Percentiles rank a stretch among this genome's conserved stretches.
Evolutionary conservation across 139 green algal species (phyloP).

Genomic region (Chlorokybus atmophyticus): DNA sequence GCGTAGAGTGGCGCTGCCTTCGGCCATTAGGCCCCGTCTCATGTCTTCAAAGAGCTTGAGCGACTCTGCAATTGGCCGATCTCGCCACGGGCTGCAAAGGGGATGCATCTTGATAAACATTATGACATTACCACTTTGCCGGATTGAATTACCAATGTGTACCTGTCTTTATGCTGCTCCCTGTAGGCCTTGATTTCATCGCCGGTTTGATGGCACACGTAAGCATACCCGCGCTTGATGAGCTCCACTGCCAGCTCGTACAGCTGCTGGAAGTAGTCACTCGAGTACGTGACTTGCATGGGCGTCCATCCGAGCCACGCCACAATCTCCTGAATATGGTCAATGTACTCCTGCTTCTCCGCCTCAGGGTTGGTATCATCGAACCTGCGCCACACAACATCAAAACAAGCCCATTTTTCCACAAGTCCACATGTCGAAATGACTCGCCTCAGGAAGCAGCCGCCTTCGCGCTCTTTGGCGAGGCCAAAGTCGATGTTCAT

Average conservation of each 20-base stretch:
- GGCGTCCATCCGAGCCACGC: slow-evolving; percentile 83
- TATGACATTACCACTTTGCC: too few species aligned
- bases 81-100: slow-evolving; percentile 82
- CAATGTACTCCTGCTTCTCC: slow-evolving; percentile 97
- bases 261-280: slow-evolving; percentile 90
- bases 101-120: too few species aligned
- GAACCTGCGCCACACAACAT: too few species aligned
- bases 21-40: slow-evolving; percentile 67
- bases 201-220: slow-evolving; percentile 82
- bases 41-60: slow-evolving; percentile 93
- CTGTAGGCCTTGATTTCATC: slow-evolving; percentile 81
- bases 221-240: slow-evolving; percentile 80
- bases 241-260: slow-evolving; percentile 81
- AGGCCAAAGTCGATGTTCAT: slow-evolving; percentile 98
- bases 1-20: slow-evolving; percentile 80
- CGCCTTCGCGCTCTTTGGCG: slow-evolving; percentile 59
- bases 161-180: slow-evolving; percentile 53
- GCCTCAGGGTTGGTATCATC: slow-evolving; percentile 98
- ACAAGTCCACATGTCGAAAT: too few species aligned
- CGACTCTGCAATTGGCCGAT: slow-evolving; percentile 73
- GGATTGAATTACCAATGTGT: too few species aligned
- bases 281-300: slow-evolving; percentile 63
- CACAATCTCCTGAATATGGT: slow-evolving; percentile 93
- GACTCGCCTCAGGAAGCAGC: slow-evolving; percentile 71
- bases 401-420: too few species aligned